Evolutionary conservation across 208 protist genomes (phyloP), one percentile per base, ranked within the genome.

Genomic region (Crithidia fasciculata): DNA sequence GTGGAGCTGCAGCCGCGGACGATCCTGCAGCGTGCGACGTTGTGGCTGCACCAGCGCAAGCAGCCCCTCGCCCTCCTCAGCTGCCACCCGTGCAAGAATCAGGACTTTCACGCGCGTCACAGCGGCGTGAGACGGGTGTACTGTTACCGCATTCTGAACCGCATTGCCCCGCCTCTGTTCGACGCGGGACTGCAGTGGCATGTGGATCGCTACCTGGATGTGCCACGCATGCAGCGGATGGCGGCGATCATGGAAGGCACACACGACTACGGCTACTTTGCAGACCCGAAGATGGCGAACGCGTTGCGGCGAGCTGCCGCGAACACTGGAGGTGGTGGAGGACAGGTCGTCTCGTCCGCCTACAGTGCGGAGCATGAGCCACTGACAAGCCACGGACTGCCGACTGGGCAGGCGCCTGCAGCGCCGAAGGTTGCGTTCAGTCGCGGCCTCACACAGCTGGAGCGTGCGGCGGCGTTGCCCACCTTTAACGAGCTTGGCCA

Each of bases 71-170:
- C 90, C 39, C 66, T 97, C 44, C 76, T 97, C 10, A 77, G 71
- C 63, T 97, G 85, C 68, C 80, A 91, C 44, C 89, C 76, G 19
- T 95, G 92, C 79, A 69, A 57, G 28, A 92, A 91, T 52, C 90
- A 91, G 58, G 81, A 92, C 60, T 97, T 95, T 57, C 93, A 97
- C 74, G 93, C 93, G 18, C 89, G 93, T n/a, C 88, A 95, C 70
- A 76, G 63, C 47, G 90, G 85, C 0, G 76, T 91, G 69, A 80
- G 88, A 49, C 86, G 93, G 5, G 81, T 95, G 36, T 97, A 97
- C 81, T 87, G 86, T 61, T 97, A 97, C 71, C 93, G 93, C 62
- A 93, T 97, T 53, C 81, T 94, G n/a, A 97, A 97, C 76, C 90
- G 93, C 44, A 80, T 97, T 18, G 93, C 93, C 0, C 93, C 93